These are phyloP conservation scores for Macrophomina pseudophaseolina DNA, from an alignment of 2,329 filamentous ascomycete genomes.

Conservation along the genomic window DNA sequence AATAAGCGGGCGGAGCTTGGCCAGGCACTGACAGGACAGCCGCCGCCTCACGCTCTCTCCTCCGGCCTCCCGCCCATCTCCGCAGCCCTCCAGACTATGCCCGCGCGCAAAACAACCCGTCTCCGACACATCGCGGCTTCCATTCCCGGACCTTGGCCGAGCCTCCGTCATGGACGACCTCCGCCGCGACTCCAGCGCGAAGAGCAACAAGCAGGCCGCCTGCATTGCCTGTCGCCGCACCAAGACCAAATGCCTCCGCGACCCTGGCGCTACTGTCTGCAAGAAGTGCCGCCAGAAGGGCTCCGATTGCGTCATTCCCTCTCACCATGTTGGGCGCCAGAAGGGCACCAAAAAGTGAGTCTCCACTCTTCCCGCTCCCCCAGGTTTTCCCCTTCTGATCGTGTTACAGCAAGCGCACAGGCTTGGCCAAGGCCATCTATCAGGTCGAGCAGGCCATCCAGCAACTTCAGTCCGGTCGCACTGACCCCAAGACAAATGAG, in stretches of 20 bases:
- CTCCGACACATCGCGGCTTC: neutral
- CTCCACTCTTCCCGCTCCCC: neutral
- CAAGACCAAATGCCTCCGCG: constrained; percentile 71
- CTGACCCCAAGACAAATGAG: constrained; percentile 9
- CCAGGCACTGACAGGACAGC: neutral
- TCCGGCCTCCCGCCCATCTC: neutral
- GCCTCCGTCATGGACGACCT: neutral
- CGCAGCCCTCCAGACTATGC: neutral
- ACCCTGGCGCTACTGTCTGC: constrained; percentile 58
- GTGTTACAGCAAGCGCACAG: constrained; percentile 68
- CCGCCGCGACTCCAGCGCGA: neutral
- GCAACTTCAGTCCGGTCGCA: constrained; percentile 21
- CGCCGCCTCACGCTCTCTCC: neutral
- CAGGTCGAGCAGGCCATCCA: constrained; percentile 70
- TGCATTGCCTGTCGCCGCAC: constrained; percentile 69
- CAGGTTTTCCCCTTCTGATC: constrained; percentile 27
- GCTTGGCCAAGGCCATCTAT: constrained; percentile 74
- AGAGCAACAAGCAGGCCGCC: constrained; percentile 52
- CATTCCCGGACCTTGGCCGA: neutral
- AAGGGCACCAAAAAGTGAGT: constrained; percentile 78
- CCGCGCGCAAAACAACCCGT: neutral
- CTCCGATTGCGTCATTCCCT: constrained; percentile 68
- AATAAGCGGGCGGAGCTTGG: neutral
- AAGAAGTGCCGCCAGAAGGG: constrained; percentile 65
- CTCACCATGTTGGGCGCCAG: constrained; percentile 72